Base-by-base conservation (phyloP, 2,329 filamentous ascomycete genomes). In the Pseudopyricularia cyperi region DNA sequence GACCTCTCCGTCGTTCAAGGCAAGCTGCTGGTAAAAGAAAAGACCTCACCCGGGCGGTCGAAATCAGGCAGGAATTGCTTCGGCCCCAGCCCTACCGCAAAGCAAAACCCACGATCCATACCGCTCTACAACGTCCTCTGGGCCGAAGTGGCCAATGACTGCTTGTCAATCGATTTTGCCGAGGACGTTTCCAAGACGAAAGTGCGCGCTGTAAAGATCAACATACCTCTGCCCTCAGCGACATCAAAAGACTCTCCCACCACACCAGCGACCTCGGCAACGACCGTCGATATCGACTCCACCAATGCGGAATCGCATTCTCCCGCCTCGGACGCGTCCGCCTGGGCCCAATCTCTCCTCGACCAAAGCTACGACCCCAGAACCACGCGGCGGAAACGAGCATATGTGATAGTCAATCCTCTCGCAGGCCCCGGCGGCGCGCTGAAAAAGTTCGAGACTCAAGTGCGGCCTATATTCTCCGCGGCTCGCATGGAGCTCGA, bases 381-480 rank as follows among this genome's bases (percentile, higher is more conserved):
- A 2, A 77, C 85, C 60, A 51, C 28, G 17, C 76, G 75, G 51
- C 76, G 74, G 53, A 93, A 89, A 66, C 81, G 88, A 47, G 82
- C 93, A 56, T 95, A 93, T 65, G 82, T 97, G 12, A 71, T 97
- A 44, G 76, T 98, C 55, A 98, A 98, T 65, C 93, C 93, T 0
- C 85, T 90, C 60, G 88, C 89, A 14, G 93, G 93, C 0, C 86
- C 89, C 42, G 91, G 91, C 39, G 70, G 68, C 42, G 91, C 89
- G 1, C 70, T 79, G 55, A 85, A 80, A 62, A 76, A 82, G 57
- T 97, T 89, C 76, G 71, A 82, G 53, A 77, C 76, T 46, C 76
- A 91, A 57, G 85, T 90, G 46, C 82, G 84, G 61, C 90, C 91
- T 8, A 77, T 98, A 33, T 82, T 98, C 55, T 79, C 83, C 15